These are phyloP conservation scores for Eucalyptus regnans DNA, from an alignment of 345 rosid genomes.

Conservation along the genomic window DNA sequence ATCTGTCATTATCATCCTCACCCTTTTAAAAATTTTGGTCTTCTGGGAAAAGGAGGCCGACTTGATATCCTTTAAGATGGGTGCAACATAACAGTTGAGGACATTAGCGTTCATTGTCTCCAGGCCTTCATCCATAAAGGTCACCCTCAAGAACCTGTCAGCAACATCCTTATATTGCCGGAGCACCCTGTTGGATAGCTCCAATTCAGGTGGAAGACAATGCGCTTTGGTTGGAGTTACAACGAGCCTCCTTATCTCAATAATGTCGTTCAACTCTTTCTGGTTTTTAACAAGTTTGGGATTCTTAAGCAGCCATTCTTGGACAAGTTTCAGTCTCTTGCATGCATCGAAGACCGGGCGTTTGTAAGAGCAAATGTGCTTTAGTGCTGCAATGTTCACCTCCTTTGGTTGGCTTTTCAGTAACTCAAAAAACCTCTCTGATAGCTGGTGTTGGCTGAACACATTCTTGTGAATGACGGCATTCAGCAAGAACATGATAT, in stretches of 20 bases:
- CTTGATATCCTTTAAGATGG: background rate
- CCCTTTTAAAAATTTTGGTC: constrained; percentile 64
- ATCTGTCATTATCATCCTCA: constrained; percentile 41
- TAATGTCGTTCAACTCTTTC: constrained; percentile 33
- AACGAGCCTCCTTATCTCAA: constrained; percentile 63
- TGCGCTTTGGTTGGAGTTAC: constrained; percentile 84
- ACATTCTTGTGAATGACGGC: constrained; percentile 66
- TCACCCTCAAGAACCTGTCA: constrained; percentile 75
- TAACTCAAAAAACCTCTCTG: constrained; percentile 53
- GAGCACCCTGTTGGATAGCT: constrained; percentile 87
- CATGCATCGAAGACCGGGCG: constrained; percentile 56
- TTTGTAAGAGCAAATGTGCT: constrained; percentile 56
- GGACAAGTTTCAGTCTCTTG: constrained; percentile 44
- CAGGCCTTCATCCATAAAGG: constrained; percentile 89
- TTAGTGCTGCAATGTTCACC: constrained; percentile 63
- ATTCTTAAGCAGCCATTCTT: constrained; percentile 54
- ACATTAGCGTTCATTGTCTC: constrained; percentile 51
- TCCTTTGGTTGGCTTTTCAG: constrained; percentile 47
- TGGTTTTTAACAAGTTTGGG: constrained; percentile 34
- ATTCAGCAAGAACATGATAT: constrained; percentile 62
- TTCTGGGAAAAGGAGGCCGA: constrained; percentile 39
- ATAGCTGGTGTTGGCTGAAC: constrained; percentile 59
- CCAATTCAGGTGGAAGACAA: constrained; percentile 84
- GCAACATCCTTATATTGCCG: constrained; percentile 53
- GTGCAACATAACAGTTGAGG: constrained; percentile 7